Evolutionary conservation across 805 yeast species (phyloP), one percentile per base, ranked within the genome.

Genomic region (Sugiyamaella chiloensis): DNA sequence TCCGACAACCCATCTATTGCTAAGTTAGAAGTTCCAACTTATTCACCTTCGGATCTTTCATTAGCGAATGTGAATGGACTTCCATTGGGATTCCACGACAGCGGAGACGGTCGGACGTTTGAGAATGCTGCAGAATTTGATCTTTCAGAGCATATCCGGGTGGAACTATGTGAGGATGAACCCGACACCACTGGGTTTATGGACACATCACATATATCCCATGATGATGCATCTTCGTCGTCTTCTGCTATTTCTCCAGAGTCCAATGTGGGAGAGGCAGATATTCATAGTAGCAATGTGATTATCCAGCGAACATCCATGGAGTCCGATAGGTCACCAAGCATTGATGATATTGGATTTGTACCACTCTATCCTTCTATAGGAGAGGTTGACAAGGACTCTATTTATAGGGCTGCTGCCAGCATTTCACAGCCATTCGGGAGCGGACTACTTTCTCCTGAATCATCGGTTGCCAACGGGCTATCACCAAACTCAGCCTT

Each of bases 71-170:
- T n/a, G n/a, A 29, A 29, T 17, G 16, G 16, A 5, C 4, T 16
- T 19, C 37, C 37, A 9, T 21, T 34, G 7, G 37, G 37, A n/a
- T 8, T 34, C 7, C 37, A 16, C 37, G 4, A 34, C 20, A 16
- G 19, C 19, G 37, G 37, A 4, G 21, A 16, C 11, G 20, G 20
- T 9, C 20, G 19, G 4, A 8, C 6, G 6, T 5, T 34, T 14
- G 20, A 34, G 20, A 16, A 19, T 34, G 37, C 37, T 19, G 37
- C 37, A 9, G 37, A 34, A 16, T 57, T 47, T 47, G 61, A 56
- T 44, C 24, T 58, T 12, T 42, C 53, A 12, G 58, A 58, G 42
- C 59, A 58, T 29, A 45, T 58, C 24, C 51, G 50, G 49, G 49
- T 56, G 55, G 60, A 50, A 36, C 47, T 58, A 50, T 48, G 55